These are phyloP conservation scores for Myxozyma melibiosi DNA, from an alignment of 805 yeast genomes.

Conservation along the genomic window DNA sequence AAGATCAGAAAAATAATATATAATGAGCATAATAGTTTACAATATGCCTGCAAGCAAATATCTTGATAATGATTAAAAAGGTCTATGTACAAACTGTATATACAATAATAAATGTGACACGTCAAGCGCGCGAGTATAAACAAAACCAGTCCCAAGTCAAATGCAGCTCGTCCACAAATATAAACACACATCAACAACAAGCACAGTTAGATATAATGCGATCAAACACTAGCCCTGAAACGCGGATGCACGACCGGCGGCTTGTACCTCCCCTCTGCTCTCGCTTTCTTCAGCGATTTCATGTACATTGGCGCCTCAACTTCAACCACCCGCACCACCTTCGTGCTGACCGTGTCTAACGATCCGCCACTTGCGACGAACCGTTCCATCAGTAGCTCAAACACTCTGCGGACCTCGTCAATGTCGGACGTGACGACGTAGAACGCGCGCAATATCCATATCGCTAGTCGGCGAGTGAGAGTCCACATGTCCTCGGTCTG, in stretches of 20 bases:
- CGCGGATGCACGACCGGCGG: too few relatives aligned
- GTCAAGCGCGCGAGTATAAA: too few relatives aligned
- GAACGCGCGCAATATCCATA: constrained; percentile 23
- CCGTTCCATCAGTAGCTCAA: constrained; percentile 5
- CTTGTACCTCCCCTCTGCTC: background rate
- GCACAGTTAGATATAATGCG: background rate
- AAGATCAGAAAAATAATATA: too few relatives aligned
- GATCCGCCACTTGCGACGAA: constrained; percentile 3
- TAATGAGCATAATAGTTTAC: too few relatives aligned
- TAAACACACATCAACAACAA: background rate
- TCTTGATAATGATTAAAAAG: too few relatives aligned
- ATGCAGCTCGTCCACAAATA: background rate
- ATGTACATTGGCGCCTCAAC: background rate
- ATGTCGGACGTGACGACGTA: constrained; percentile 2
- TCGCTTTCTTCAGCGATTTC: background rate
- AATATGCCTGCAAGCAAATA: too few relatives aligned
- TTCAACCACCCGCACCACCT: constrained; percentile 4
- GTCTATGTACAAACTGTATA: too few relatives aligned
- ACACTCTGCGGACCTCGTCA: background rate
- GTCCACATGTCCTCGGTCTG: too few relatives aligned
- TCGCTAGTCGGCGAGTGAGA: too few relatives aligned
- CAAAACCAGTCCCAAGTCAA: background rate
- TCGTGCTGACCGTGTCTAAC: background rate
- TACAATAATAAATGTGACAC: too few relatives aligned
- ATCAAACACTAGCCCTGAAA: background rate